These are phyloP conservation scores for Styphnolobium japonicum DNA, from an alignment of 306 rosid species.

Conservation along the genomic window DNA sequence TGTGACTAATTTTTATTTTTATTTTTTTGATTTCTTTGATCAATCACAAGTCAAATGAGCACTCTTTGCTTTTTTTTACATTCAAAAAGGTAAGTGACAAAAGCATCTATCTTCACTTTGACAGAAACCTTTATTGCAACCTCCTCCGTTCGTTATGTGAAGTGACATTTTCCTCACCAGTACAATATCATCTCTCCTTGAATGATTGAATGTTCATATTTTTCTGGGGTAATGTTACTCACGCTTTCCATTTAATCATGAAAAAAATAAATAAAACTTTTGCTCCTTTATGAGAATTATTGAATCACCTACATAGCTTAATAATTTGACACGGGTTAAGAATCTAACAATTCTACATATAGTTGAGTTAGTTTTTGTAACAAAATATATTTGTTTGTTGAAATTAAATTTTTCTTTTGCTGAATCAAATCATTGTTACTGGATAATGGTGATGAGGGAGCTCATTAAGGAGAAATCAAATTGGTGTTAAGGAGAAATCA, in stretches of 20 bases:
- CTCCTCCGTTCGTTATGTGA: conserved; percentile 24
- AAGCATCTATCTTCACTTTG: conserved; percentile 10
- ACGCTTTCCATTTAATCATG: neutral
- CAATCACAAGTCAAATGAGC: neutral
- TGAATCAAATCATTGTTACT: neutral
- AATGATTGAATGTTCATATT: conserved; percentile 1
- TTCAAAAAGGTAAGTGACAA: neutral
- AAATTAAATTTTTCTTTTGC: too few relatives aligned
- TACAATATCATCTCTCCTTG: neutral
- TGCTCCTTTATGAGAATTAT: neutral
- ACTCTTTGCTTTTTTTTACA: neutral
- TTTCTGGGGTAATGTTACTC: neutral
- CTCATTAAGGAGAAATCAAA: neutral
- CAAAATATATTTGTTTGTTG: neutral
- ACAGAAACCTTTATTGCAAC: neutral
- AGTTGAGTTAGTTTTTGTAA: neutral
- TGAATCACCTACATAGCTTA: neutral
- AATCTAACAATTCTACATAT: too few relatives aligned
- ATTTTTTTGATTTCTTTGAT: neutral
- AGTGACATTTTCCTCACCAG: neutral
- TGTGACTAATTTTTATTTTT: too few relatives aligned
- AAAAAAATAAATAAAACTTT: neutral
- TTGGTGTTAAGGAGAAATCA: too few relatives aligned
- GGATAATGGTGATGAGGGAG: neutral
- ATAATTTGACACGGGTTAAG: neutral